phyloP scores from a whole-genome alignment of 768 basidiomycete genomes.

The Xerocomus spinulosus region DNA sequence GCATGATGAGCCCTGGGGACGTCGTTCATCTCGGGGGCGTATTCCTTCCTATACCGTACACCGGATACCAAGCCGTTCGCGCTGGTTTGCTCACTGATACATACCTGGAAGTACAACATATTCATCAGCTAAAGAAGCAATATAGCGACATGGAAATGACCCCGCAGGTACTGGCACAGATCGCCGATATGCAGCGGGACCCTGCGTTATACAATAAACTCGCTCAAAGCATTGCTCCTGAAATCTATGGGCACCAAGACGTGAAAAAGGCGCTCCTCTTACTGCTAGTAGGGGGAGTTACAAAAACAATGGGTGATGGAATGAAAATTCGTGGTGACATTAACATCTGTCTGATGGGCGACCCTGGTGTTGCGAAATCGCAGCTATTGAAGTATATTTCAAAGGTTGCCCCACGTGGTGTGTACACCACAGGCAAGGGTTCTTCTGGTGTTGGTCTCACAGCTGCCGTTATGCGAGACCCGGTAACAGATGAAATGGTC shows the following conservation, averaged over 20 bases:
- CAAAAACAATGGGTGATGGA: slow-evolving; percentile 92
- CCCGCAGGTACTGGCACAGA: slow-evolving; percentile 67
- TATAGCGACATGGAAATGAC: slow-evolving; percentile 94
- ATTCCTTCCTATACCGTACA: slow-evolving; percentile 96
- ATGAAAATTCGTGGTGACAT: slow-evolving; percentile 99
- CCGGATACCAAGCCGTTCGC: slow-evolving; percentile 94
- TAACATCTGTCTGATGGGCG: slow-evolving; percentile 98
- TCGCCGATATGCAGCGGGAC: slow-evolving; percentile 66
- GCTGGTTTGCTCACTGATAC: slow-evolving; percentile 97
- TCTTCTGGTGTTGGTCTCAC: slow-evolving; percentile 98
- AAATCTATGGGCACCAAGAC: slow-evolving; percentile 96
- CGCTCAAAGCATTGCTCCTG: slow-evolving; percentile 92
- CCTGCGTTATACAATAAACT: slow-evolving; percentile 82
- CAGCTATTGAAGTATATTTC: slow-evolving; percentile 97
- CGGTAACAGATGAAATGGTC: slow-evolving; percentile 99
- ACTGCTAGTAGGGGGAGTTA: slow-evolving; percentile 92
- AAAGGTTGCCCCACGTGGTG: slow-evolving; percentile 94
- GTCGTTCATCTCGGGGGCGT: slow-evolving; percentile 94
- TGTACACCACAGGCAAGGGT: slow-evolving; percentile 98
- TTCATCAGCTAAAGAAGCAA: slow-evolving; percentile 95
- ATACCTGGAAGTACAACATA: slow-evolving; percentile 86
- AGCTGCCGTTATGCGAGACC: slow-evolving; percentile 98
- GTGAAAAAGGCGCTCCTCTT: slow-evolving; percentile 95
- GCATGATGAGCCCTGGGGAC: slow-evolving; percentile 92
- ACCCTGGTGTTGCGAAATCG: slow-evolving; percentile 98